A percentile compares a stretch with the other conserved stretches of the same genome.
These are phyloP conservation scores for Arxiozyma telluris DNA, from an alignment of 1,139 yeast genomes.

Conservation along the genomic window DNA sequence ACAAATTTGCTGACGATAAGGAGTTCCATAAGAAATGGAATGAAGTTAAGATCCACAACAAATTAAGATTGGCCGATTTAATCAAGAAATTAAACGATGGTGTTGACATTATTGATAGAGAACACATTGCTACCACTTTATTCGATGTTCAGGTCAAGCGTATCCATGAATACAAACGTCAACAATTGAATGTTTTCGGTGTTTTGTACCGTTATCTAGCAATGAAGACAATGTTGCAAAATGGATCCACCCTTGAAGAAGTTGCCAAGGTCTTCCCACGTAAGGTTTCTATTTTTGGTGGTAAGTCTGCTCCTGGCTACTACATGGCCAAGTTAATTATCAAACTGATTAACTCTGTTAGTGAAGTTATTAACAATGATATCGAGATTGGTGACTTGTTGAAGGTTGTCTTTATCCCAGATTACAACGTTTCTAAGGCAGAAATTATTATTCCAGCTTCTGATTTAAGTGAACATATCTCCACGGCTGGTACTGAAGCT, in stretches of 20 bases:
- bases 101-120: constrained; percentile 49
- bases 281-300: constrained; percentile 79
- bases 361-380: constrained; percentile 73
- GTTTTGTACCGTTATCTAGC: constrained; percentile 73
- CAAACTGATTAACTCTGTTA: constrained; percentile 74
- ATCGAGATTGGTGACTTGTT: constrained; percentile 62
- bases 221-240: constrained; percentile 59
- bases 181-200: constrained; percentile 85
- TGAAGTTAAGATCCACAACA: constrained; percentile 60
- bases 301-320: constrained; percentile 95
- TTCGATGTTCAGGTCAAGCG: constrained; percentile 92
- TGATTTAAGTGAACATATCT: constrained; percentile 86
- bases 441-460: constrained; percentile 86
- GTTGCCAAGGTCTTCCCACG: constrained; percentile 58
- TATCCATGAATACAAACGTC: constrained; percentile 93
- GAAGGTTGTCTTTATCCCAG: constrained; percentile 83
- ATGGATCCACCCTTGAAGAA: constrained; percentile 36
- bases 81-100: constrained; percentile 56
- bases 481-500: constrained; percentile 98
- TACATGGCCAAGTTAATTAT: constrained; percentile 90
- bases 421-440: constrained; percentile 89
- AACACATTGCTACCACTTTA: constrained; percentile 47
- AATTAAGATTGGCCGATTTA: constrained; percentile 58
- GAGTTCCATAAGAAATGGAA: constrained; percentile 67
- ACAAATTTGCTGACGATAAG: constrained; percentile 56